phyloP scores from a whole-genome alignment of 1,284 basidiomycete genomes.

The Pseudozyma pruni region DNA sequence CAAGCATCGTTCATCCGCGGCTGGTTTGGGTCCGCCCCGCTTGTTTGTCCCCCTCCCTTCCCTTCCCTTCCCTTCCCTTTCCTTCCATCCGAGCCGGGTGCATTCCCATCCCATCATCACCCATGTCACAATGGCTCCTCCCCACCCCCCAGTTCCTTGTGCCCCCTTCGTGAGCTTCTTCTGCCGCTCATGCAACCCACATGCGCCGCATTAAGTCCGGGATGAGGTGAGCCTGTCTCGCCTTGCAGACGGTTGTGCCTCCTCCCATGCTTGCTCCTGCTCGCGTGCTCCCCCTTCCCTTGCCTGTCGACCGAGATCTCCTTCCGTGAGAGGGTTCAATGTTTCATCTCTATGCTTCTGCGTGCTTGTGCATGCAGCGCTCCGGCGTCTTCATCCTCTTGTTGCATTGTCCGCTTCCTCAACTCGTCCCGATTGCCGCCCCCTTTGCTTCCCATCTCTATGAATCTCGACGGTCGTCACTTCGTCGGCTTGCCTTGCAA shows the following conservation, averaged over 20 bases:
- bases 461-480: no score
- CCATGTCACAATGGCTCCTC: neutral
- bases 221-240: slow-evolving; percentile 2
- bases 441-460: no score
- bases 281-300: neutral
- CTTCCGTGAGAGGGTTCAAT: no score
- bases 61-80: no score
- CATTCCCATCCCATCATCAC: neutral
- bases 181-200: slow-evolving; percentile 8
- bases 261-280: neutral
- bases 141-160: neutral
- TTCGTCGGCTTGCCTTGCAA: no score
- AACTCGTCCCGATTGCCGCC: no score
- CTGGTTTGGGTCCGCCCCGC: neutral
- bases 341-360: no score
- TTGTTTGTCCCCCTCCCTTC: neutral
- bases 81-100: neutral
- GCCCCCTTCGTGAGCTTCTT: slow-evolving; percentile 1
- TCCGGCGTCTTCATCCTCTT: no score
- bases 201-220: neutral
- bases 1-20: neutral
- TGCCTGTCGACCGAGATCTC: no score
- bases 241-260: neutral
- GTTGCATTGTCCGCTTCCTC: no score
- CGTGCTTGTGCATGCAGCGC: no score